Conservation (phyloP, 2,329 filamentous ascomycete genomes). For the Fusarium sambucinum region DNA sequence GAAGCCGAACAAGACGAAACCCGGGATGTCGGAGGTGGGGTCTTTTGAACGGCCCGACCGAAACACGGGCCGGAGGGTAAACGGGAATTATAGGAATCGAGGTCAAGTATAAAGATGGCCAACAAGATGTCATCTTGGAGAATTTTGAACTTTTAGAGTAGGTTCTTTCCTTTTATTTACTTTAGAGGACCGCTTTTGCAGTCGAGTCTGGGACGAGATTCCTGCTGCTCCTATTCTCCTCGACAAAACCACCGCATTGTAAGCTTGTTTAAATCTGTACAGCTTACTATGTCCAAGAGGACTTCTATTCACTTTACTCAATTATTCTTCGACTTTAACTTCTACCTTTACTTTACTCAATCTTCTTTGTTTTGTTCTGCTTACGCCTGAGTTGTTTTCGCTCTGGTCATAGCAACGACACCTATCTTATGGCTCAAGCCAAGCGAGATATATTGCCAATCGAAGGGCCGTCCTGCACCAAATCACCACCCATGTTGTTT, state of each 20-base stretch:
- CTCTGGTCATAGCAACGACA: constrained; percentile 16
- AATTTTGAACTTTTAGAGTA: constrained; percentile 8
- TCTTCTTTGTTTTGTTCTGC: constrained; percentile 10
- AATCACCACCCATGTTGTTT: background rate
- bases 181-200: constrained; percentile 30
- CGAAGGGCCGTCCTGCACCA: background rate
- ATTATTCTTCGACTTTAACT: background rate
- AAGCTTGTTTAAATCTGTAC: constrained; percentile 3
- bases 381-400: background rate
- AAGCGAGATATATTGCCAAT: constrained; percentile 20
- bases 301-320: constrained; percentile 5
- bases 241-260: constrained; percentile 20
- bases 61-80: constrained; percentile 34
- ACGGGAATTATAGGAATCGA: background rate
- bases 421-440: constrained; percentile 27
- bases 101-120: constrained; percentile 5
- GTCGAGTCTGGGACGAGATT: constrained; percentile 35
- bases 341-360: constrained; percentile 19
- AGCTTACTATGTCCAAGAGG: constrained; percentile 31
- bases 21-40: constrained; percentile 38
- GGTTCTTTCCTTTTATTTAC: constrained; percentile 20
- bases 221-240: constrained; percentile 22
- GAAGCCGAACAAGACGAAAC: constrained; percentile 36
- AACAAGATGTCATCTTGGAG: background rate
- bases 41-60: constrained; percentile 15